Percentiles rank a stretch among this genome's conserved stretches.
These are phyloP conservation scores for Graphilbum ipis-grandicollis DNA, from an alignment of 2,329 filamentous ascomycete species.

Conservation along the genomic window DNA sequence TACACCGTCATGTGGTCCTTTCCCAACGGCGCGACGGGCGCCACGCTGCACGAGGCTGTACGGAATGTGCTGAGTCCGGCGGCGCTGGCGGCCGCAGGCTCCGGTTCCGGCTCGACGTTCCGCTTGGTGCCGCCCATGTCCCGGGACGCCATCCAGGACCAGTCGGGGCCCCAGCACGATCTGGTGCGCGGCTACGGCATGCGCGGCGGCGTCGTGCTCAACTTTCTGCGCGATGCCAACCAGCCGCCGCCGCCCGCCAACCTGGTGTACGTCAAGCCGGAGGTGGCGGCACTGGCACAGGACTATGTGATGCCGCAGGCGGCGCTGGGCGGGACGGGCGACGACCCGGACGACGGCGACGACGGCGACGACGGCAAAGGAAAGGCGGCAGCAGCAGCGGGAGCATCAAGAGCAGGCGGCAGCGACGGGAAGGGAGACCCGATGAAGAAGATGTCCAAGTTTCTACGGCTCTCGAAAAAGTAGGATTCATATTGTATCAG, in stretches of 20 bases:
- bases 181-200: slow-evolving; percentile 63
- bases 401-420: slow-evolving; percentile 13
- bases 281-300: slow-evolving; percentile 43
- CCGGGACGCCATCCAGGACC: slow-evolving; percentile 30
- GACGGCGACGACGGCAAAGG: slow-evolving; percentile 23
- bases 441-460: slow-evolving; percentile 12
- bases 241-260: slow-evolving; percentile 36
- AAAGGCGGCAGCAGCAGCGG: slow-evolving; percentile 14
- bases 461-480: slow-evolving; percentile 9
- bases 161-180: slow-evolving; percentile 25
- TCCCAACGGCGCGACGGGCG: slow-evolving; percentile 48
- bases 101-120: slow-evolving; percentile 35
- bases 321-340: slow-evolving; percentile 14
- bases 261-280: slow-evolving; percentile 38
- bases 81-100: too few relatives aligned
- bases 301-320: slow-evolving; percentile 48
- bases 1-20: slow-evolving; percentile 60
- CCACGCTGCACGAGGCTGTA: slow-evolving; percentile 59
- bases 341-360: slow-evolving; percentile 17
- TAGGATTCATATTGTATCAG: neutral
- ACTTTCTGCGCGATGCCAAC: slow-evolving; percentile 53
- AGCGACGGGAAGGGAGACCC: slow-evolving; percentile 13
- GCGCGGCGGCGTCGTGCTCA: slow-evolving; percentile 53
- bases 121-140: slow-evolving; percentile 47
- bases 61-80: slow-evolving; percentile 49